These are phyloP conservation scores for Hamigera avellanea DNA, from an alignment of 495 filamentous ascomycete species.

Conservation along the genomic window DNA sequence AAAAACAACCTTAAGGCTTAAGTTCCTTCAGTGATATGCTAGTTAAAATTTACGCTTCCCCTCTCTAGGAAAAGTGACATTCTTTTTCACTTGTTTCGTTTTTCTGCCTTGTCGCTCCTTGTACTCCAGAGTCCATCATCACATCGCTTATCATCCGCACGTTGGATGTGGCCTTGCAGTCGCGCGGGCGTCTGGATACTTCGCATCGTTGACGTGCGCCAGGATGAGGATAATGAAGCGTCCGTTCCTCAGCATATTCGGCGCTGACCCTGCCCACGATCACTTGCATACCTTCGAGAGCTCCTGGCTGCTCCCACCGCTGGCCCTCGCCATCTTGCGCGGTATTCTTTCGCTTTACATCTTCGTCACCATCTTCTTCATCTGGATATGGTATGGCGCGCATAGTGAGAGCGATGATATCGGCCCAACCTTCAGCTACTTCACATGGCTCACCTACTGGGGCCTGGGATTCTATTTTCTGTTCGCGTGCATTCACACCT, in stretches of 20 bases:
- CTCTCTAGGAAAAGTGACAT: no score
- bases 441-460: conserved; percentile 73
- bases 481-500: conserved; percentile 50
- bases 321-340: conserved; percentile 44
- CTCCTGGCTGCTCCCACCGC: conserved; percentile 64
- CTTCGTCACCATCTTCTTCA: conserved; percentile 59
- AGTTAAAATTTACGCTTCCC: no score
- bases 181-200: no score
- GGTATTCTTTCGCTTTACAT: conserved; percentile 54
- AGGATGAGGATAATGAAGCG: no score
- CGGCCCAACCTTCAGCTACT: conserved; percentile 57
- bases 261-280: conserved; percentile 36
- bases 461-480: conserved; percentile 69
- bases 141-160: no score
- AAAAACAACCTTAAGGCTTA: no score
- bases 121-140: no score
- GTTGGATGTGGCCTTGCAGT: no score
- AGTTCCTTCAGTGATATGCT: no score
- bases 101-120: no score
- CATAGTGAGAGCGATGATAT: conserved; percentile 28
- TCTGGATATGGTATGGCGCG: conserved; percentile 46
- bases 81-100: no score
- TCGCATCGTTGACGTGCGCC: no score
- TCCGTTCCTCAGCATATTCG: conserved; percentile 10
- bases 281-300: conserved; percentile 55